Conservation (phyloP, 2,329 filamentous ascomycete genomes). For the Curvularia hawaiiensis region DNA sequence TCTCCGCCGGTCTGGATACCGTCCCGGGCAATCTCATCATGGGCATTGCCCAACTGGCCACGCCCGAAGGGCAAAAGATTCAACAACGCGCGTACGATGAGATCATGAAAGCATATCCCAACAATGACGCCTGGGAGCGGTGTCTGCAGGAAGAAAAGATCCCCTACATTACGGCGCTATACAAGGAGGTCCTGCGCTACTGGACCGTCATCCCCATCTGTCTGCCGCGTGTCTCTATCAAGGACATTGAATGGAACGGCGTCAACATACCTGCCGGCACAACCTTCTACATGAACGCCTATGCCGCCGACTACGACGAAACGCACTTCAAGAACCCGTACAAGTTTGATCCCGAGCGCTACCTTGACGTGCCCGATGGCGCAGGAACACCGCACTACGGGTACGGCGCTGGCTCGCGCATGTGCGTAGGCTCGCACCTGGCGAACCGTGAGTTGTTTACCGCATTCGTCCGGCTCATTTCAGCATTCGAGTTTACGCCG, state of each 20-base stretch:
- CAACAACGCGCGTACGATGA: constrained; percentile 72
- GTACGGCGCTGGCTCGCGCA: constrained; percentile 54
- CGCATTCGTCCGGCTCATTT: constrained; percentile 56
- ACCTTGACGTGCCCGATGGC: constrained; percentile 57
- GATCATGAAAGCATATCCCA: constrained; percentile 72
- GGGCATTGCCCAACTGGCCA: constrained; percentile 77
- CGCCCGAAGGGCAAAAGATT: constrained; percentile 68
- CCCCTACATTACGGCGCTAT: constrained; percentile 76
- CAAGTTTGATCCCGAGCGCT: constrained; percentile 73
- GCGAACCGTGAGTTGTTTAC: constrained; percentile 51
- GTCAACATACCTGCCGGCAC: constrained; percentile 73
- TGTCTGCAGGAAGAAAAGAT: constrained; percentile 76
- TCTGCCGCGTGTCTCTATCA: constrained; percentile 73
- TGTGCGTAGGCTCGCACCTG: constrained; percentile 55
- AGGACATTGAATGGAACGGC: constrained; percentile 72
- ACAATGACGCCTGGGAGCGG: constrained; percentile 76
- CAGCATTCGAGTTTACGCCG: constrained; percentile 53
- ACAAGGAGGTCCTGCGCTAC: constrained; percentile 78
- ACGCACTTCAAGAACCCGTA: constrained; percentile 68
- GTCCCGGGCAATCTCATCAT: constrained; percentile 80
- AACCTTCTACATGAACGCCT: constrained; percentile 80
- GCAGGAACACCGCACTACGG: constrained; percentile 56
- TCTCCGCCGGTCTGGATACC: constrained; percentile 80
- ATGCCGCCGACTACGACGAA: constrained; percentile 74
- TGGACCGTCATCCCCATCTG: constrained; percentile 82